Percentiles rank a stretch among this genome's conserved stretches.
phyloP scores from a whole-genome alignment of 441 rosid species.

The Biscutella laevigata region DNA sequence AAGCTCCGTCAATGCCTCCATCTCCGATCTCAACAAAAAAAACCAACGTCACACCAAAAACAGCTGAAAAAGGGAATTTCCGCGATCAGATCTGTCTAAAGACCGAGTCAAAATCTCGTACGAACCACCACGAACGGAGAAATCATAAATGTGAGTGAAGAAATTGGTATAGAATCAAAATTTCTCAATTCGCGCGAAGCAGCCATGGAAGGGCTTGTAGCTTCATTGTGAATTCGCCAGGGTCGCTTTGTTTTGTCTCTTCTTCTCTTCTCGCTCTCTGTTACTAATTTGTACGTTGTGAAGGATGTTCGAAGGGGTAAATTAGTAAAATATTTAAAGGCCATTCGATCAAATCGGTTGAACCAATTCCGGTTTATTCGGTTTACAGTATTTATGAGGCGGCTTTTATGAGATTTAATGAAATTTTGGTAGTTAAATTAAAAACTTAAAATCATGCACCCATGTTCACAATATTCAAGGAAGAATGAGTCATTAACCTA shows the following conservation, averaged over 20 bases:
- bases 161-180: background rate
- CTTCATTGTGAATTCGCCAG: too few species aligned
- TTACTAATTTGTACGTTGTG: slow-evolving; percentile 1
- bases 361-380: too few species aligned
- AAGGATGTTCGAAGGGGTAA: background rate
- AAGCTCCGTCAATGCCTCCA: slow-evolving; percentile 83
- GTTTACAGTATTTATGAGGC: too few species aligned
- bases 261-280: background rate
- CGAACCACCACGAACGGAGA: slow-evolving; percentile 7
- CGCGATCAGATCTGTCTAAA: slow-evolving; percentile 22
- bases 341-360: too few species aligned
- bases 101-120: slow-evolving; percentile 19
- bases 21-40: slow-evolving; percentile 16
- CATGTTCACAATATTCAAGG: too few species aligned
- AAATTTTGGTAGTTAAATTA: too few species aligned
- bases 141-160: background rate
- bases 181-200: slow-evolving; percentile 1
- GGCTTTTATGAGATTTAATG: too few species aligned
- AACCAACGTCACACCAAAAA: background rate
- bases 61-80: background rate
- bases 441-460: too few species aligned
- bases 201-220: slow-evolving; percentile 18
- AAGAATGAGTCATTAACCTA: too few species aligned
- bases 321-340: background rate
- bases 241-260: slow-evolving; percentile 5